A percentile compares a stretch with the other conserved stretches of the same genome.
Evolutionary conservation across 768 basidiomycete genomes (phyloP).

Genomic region (Psilocybe cyanescens): DNA sequence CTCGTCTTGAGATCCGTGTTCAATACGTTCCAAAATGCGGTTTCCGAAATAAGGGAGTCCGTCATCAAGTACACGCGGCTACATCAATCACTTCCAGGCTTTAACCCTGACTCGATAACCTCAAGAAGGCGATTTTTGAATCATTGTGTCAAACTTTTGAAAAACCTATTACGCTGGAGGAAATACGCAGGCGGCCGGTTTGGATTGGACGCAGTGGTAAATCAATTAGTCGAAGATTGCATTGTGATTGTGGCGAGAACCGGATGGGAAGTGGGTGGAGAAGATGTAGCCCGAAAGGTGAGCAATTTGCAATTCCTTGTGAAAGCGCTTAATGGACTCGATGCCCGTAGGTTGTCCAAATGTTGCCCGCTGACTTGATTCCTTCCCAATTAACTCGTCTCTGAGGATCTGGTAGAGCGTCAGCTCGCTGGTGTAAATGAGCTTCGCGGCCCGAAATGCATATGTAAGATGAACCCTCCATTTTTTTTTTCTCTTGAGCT

Average conservation of each 20-base stretch:
- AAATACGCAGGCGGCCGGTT: constrained; percentile 68
- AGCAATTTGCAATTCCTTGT: constrained; percentile 19
- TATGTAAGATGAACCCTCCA: constrained; percentile 6
- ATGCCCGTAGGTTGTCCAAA: constrained; percentile 34
- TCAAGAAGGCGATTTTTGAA: constrained; percentile 73
- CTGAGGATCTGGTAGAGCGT: constrained; percentile 11
- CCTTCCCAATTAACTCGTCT: constrained; percentile 23
- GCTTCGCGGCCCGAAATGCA: background rate
- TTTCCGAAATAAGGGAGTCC: constrained; percentile 52
- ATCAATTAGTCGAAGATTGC: constrained; percentile 57
- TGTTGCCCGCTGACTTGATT: constrained; percentile 40
- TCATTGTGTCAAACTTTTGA: constrained; percentile 71
- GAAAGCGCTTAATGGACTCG: constrained; percentile 14
- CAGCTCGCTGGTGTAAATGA: background rate
- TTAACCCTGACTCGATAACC: constrained; percentile 77
- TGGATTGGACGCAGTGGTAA: constrained; percentile 57
- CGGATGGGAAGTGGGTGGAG: constrained; percentile 90
- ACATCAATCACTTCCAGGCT: constrained; percentile 42
- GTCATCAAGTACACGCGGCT: constrained; percentile 52
- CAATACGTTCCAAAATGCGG: constrained; percentile 54
- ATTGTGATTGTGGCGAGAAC: constrained; percentile 69
- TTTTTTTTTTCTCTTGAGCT: constrained; percentile 3
- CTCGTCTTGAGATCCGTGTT: constrained; percentile 59
- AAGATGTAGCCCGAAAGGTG: constrained; percentile 66
- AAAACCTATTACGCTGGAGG: constrained; percentile 77